Evolutionary conservation across 1,284 basidiomycete species (phyloP), one percentile per base, ranked within the genome.

Genomic region (Cryptococcus wingfieldii): DNA sequence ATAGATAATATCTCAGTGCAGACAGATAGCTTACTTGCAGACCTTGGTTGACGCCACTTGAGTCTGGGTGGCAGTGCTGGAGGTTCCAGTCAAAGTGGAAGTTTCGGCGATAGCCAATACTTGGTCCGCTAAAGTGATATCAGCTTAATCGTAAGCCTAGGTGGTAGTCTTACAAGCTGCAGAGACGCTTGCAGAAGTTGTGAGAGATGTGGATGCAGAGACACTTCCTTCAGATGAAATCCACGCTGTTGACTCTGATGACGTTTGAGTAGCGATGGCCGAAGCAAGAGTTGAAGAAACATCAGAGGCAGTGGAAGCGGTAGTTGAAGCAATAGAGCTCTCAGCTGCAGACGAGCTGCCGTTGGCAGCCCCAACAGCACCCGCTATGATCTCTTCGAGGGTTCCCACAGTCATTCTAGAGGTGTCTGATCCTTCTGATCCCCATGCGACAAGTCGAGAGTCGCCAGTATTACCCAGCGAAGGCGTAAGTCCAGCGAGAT

Each of bases 381-480:
- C 34, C 31, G 50, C 50, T 16, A 50, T 23, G 27, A 55, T 55
- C 13, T 48, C 54, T 49, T 53, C 55, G 38, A 25, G 52, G 9
- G 41, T 59, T 3, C 59, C 59, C 7, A 58, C 56, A 5, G 38
- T 53, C 13, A 50, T 42, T 13, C 41, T 53, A 18, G 50, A 47
- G 16, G 51, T 34, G 38, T 64, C 56, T 16, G 51, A 45, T 7
- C 60, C 60, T 23, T 56, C 58, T 1, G 60, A 50, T 27, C 63
- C 63, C 63, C 63, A 64, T 18, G 51, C 41, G 3, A 44, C 39
- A 13, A 62, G 31, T 27, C 41, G 48, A 1, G 58, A 59, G 18
- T 56, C 53, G 14, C 60, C 60, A 6, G 28, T 48, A 19, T 57
- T 55, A 9, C 63, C 63, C 14, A 61, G 25, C 12, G 54, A 54